Percentiles rank a stretch among this genome's conserved stretches.
Evolutionary conservation across 495 filamentous ascomycete species (phyloP).

Genomic region (Chaetomium tenue): DNA sequence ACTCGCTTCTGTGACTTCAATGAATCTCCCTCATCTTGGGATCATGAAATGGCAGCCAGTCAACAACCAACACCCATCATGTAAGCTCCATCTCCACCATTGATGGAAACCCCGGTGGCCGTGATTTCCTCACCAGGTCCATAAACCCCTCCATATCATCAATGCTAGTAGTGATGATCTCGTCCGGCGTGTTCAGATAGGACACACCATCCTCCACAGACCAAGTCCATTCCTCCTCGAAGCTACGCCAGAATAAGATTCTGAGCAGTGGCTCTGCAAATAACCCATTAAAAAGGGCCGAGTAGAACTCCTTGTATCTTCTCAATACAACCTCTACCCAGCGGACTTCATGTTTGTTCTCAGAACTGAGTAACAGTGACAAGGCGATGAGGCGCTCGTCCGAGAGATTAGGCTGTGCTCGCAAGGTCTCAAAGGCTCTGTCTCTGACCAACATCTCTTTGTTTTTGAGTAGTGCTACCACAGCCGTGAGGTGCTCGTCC

Average conservation of each 20-base stretch:
- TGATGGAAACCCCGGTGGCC: not conserved
- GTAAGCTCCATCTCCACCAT: too few species aligned
- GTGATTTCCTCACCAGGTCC: not conserved
- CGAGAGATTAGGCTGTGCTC: not conserved
- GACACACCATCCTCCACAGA: not conserved
- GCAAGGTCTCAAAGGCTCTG: not conserved
- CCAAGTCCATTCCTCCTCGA: constrained; percentile 3
- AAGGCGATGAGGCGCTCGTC: not conserved
- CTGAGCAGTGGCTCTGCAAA: not conserved
- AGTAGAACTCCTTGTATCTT: not conserved
- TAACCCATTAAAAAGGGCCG: not conserved
- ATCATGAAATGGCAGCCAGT: too few species aligned
- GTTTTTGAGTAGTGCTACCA: not conserved
- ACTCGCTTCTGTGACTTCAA: too few species aligned
- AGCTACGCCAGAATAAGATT: not conserved
- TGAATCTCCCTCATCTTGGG: too few species aligned
- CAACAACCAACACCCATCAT: too few species aligned
- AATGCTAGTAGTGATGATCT: not conserved
- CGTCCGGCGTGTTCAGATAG: not conserved
- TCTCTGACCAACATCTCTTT: not conserved
- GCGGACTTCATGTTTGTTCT: not conserved
- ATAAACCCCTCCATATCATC: not conserved
- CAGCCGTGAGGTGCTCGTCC: not conserved
- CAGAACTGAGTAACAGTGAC: not conserved
- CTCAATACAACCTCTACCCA: constrained; percentile 1